Evolutionary conservation across 2,329 filamentous ascomycete genomes (phyloP), one percentile per base, ranked within the genome.

Genomic region (Trichoderma atroviride): DNA sequence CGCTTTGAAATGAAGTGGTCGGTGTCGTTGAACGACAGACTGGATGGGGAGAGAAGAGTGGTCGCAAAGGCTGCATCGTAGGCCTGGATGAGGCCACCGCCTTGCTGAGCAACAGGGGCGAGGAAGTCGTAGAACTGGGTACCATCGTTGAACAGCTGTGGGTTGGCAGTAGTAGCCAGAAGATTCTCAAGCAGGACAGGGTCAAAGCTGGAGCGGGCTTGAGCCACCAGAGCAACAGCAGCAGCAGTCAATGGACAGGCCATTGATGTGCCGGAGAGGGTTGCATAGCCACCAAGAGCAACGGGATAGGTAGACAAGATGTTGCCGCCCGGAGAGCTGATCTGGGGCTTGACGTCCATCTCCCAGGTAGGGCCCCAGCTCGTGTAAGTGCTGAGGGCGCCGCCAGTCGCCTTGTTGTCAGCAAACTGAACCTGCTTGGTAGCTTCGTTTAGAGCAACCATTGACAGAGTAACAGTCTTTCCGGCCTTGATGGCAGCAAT

Each of bases 21-120:
- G 0, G 87, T 88, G 76, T 91, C 88, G 75, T 91, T 90, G 79
- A 90, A 89, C 4, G 86, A 83, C 16, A 91, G 78, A 75, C 84
- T 86, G n/a, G 85, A 85, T 11, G 82, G 83, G 73, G 83, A 84
- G 24, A 90, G 79, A 14, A 86, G 74, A 2, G 84, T 84, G 2
- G 82, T 86, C 19, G 85, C 80, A 72, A 85, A 83, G 6, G 88
- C 86, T 4, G 87, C 86, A 69, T 89, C 85, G 71, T 85, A 85
- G 4, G 87, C 88, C 72, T 89, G 86, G 60, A 91, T 79, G 14
- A 90, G 79, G 47, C 89, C 89, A 33, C 79, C 85, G 13, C 89
- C 89, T 73, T 89, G 87, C 74, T 91, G 88, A 3, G 84, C 78
- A 14, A 88, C 85, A 0, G 88, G 87, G 0, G 86, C 85, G 0